Evolutionary conservation across 441 rosid genomes (phyloP).

Genomic region (Croton laevigatus): DNA sequence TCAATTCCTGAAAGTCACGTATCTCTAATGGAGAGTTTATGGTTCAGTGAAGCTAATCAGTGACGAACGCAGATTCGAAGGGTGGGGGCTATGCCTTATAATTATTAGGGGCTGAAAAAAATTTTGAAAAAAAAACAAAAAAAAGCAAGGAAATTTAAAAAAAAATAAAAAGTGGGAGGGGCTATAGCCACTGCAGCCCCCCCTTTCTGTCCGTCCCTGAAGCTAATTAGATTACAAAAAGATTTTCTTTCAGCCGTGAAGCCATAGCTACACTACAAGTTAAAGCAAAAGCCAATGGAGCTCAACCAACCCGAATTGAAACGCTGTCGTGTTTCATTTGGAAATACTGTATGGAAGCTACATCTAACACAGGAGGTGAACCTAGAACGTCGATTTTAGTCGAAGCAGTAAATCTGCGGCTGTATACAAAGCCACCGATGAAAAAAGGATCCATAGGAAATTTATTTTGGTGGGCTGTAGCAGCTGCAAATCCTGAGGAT

Average conservation of each 20-base stretch:
- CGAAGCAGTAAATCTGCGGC: background rate
- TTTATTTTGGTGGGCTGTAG: background rate
- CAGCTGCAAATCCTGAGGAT: background rate
- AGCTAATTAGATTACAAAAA: conserved; percentile 16
- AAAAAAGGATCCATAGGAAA: background rate
- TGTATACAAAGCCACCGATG: background rate
- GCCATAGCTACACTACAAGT: conserved; percentile 1
- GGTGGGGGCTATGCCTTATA: too few species aligned
- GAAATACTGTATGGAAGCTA: conserved; percentile 23
- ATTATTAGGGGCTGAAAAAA: too few species aligned
- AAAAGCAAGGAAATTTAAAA: too few species aligned
- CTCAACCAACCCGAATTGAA: conserved; percentile 9
- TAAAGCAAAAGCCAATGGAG: background rate
- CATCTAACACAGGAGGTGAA: background rate
- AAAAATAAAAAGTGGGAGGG: too few species aligned
- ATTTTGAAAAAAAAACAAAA: too few species aligned
- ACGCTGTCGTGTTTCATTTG: conserved; percentile 26
- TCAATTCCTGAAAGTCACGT: conserved; percentile 1
- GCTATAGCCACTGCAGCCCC: too few species aligned
- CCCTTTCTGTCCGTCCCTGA: too few species aligned
- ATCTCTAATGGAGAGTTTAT: conserved; percentile 18
- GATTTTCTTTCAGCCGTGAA: conserved; percentile 23
- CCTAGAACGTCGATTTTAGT: background rate
- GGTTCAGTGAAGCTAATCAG: too few species aligned
- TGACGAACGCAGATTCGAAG: too few species aligned